These are phyloP conservation scores for Chamaecyparis obtusa DNA, from an alignment of 75 land plant genomes.

Conservation along the genomic window DNA sequence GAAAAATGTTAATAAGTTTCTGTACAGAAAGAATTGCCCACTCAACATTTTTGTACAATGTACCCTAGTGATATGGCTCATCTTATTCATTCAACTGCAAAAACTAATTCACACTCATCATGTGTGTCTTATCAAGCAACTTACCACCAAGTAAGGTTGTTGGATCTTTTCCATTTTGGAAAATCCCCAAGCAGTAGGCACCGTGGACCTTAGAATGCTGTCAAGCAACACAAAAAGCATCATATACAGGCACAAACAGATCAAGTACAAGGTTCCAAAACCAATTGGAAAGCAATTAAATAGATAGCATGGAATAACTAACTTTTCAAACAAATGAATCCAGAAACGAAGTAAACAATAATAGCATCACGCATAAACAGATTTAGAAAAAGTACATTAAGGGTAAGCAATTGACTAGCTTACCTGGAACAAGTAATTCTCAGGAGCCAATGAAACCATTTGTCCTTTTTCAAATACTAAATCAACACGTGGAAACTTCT, in stretches of 20 bases:
- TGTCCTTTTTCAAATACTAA: slow-evolving; percentile 73
- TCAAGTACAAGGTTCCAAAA: neutral
- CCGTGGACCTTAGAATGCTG: slow-evolving; percentile 89
- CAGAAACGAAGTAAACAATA: neutral
- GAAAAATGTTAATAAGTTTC: neutral
- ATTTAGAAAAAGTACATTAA: neutral
- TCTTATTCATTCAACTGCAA: neutral
- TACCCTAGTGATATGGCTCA: neutral
- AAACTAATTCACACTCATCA: neutral
- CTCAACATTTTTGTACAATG: neutral
- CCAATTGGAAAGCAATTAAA: neutral
- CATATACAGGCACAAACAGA: neutral
- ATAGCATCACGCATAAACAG: neutral
- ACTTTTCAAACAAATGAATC: neutral
- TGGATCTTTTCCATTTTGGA: slow-evolving; percentile 78
- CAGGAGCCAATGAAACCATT: slow-evolving; percentile 67
- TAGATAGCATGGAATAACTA: neutral
- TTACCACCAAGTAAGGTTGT: slow-evolving; percentile 96
- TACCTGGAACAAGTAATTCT: slow-evolving; percentile 91
- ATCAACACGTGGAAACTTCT: slow-evolving; percentile 75
- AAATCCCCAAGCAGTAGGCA: slow-evolving; percentile 93
- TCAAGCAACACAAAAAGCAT: slow-evolving; percentile 10
- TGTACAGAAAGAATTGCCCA: neutral
- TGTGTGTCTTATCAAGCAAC: neutral
- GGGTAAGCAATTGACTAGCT: neutral